These are phyloP conservation scores for Collybiopsis luxurians DNA, from an alignment of 768 basidiomycete species.

Conservation along the genomic window DNA sequence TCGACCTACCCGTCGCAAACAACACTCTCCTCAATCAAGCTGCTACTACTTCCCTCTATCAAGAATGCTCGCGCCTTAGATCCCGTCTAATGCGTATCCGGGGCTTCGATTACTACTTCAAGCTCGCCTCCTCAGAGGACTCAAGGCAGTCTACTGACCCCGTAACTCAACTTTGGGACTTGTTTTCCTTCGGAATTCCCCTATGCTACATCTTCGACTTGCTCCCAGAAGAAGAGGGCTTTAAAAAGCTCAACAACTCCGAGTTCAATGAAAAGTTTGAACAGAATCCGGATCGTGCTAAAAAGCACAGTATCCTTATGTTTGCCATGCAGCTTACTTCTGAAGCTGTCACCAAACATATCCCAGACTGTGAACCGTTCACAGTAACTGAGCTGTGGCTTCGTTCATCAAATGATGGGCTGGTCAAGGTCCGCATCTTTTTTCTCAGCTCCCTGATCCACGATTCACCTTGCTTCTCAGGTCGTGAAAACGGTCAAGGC, in stretches of 20 bases:
- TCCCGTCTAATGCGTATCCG: constrained; percentile 75
- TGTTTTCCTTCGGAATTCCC: constrained; percentile 88
- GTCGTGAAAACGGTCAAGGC: constrained; percentile 87
- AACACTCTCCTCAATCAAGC: constrained; percentile 91
- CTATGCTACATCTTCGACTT: constrained; percentile 97
- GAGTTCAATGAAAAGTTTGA: constrained; percentile 68
- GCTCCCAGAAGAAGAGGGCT: constrained; percentile 64
- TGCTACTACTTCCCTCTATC: constrained; percentile 89
- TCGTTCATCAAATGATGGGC: constrained; percentile 86
- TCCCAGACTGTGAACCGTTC: constrained; percentile 77
- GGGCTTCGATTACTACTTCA: constrained; percentile 69
- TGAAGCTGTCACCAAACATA: constrained; percentile 54
- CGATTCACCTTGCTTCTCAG: constrained; percentile 34
- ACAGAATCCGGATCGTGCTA: constrained; percentile 72
- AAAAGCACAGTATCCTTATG: constrained; percentile 87
- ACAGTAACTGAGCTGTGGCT: constrained; percentile 91
- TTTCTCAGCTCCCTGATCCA: background rate
- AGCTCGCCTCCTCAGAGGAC: constrained; percentile 52
- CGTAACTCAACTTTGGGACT: constrained; percentile 92
- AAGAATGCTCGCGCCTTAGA: constrained; percentile 82
- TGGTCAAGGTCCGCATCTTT: constrained; percentile 75
- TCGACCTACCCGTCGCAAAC: constrained; percentile 73
- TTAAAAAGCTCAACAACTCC: constrained; percentile 57
- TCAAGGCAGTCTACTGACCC: constrained; percentile 84
- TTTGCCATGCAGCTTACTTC: constrained; percentile 88